Conservation (phyloP, 2,329 filamentous ascomycete genomes). For the Monilinia aucupariae region DNA sequence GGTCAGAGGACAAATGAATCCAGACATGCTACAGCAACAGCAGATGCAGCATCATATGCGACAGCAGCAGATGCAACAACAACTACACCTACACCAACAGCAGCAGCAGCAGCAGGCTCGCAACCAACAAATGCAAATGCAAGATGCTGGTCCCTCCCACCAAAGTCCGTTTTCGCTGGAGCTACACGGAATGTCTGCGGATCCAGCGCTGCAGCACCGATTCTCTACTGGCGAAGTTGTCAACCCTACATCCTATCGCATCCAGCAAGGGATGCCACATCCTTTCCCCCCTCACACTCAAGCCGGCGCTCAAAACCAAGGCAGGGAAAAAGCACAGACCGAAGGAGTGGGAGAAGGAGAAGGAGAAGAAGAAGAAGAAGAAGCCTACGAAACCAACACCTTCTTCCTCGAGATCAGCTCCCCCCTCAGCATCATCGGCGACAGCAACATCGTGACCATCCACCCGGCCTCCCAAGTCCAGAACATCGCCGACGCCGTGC, state of each 20-base stretch:
- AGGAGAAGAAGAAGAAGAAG: constrained; percentile 52
- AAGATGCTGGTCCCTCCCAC: neutral
- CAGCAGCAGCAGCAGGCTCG: neutral
- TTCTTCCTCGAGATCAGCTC: constrained; percentile 43
- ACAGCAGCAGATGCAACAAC: neutral
- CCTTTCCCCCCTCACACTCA: neutral
- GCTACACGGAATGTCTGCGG: neutral
- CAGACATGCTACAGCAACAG: neutral
- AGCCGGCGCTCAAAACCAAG: constrained; percentile 80
- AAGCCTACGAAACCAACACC: constrained; percentile 37
- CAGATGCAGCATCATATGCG: neutral
- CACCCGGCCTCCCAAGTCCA: constrained; percentile 40
- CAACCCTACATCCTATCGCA: neutral
- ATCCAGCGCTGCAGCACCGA: neutral
- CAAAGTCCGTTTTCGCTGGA: neutral
- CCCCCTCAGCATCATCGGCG: constrained; percentile 42
- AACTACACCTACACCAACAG: neutral
- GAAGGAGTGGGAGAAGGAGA: constrained; percentile 54
- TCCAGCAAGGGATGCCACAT: neutral
- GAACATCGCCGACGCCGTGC: constrained; percentile 41
- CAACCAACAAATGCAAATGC: neutral
- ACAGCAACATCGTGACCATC: constrained; percentile 44
- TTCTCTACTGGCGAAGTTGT: neutral
- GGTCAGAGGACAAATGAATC: neutral
- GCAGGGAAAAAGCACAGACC: constrained; percentile 83